Percentiles rank a stretch among this genome's conserved stretches.
phyloP scores from a whole-genome alignment of 441 rosid species.

The Jatropha multifida region DNA sequence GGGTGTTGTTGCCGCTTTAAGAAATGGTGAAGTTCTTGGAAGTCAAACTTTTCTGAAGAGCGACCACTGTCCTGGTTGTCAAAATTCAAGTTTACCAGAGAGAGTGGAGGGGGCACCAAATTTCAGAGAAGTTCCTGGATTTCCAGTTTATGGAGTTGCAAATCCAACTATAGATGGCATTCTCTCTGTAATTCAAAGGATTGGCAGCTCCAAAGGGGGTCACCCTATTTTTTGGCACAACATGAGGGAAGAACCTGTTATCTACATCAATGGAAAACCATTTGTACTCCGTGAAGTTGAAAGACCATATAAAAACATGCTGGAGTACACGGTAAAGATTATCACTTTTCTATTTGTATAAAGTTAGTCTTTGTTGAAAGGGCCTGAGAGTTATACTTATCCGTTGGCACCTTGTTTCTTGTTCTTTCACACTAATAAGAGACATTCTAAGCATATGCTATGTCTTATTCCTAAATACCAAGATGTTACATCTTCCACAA shows the following conservation, averaged over 20 bases:
- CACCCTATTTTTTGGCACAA: constrained; percentile 95
- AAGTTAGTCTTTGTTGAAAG: constrained; percentile 16
- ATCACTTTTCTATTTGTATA: constrained; percentile 4
- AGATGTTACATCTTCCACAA: not conserved
- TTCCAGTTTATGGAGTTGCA: constrained; percentile 99
- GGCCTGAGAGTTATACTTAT: not conserved
- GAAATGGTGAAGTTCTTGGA: constrained; percentile 97
- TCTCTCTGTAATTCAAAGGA: constrained; percentile 77
- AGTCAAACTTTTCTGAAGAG: constrained; percentile 98
- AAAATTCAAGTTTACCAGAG: constrained; percentile 73
- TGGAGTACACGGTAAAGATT: constrained; percentile 82
- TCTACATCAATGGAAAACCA: constrained; percentile 95
- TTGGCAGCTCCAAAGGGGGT: constrained; percentile 80
- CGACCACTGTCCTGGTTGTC: constrained; percentile 99
- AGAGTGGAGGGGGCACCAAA: constrained; percentile 99
- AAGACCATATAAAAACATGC: constrained; percentile 97
- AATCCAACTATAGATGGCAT: constrained; percentile 98
- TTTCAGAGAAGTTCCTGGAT: constrained; percentile 96
- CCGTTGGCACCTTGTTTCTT: not conserved
- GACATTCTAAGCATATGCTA: not conserved
- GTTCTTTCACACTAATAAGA: not conserved
- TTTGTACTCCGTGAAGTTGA: constrained; percentile 99
- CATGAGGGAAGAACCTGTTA: constrained; percentile 99
- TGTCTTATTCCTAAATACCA: not conserved
- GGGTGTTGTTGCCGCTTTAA: constrained; percentile 88